Evolutionary conservation across 805 yeast species (phyloP), one percentile per base, ranked within the genome.

Genomic region (Zygosaccharomyces bisporus): DNA sequence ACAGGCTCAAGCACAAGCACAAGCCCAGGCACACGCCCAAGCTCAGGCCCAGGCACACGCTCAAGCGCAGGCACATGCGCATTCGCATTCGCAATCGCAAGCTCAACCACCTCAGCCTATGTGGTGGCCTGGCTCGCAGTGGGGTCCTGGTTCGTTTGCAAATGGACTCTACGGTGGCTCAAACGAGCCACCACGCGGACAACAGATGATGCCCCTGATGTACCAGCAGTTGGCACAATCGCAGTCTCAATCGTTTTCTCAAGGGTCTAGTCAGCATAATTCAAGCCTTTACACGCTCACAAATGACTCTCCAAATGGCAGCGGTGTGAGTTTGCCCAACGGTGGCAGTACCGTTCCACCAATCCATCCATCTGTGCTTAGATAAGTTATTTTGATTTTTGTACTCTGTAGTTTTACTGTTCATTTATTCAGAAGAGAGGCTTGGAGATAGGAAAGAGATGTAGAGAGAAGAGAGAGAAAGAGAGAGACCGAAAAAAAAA

Each of bases 361-460:
- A 23, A 51, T 53, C 17, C 57, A 52, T 40, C 57, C 57, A 17
- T 51, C 57, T 20, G 42, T 53, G 31, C 46, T 50, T 25, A 50
- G 50, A 12, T 50, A 41, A 38, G 30, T 25, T 17, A 18, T n/a
- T 21, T 27, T 16, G 23, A 13, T 40, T 17, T 30, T 14, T 17
- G 14, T 16, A n/a, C 18, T 34, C n/a, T 25, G 27, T 31, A 30
- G 12, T 39, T 32, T 29, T 12, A 12, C 13, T 8, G 13, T 25
- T 25, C 30, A 25, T 6, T 25, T 25, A 5, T 25, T 12, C 13
- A 25, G n/a, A n/a, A n/a, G n/a, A n/a, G n/a, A n/a, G n/a, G n/a
- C n/a, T n/a, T n/a, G n/a, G n/a, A n/a, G n/a, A n/a, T n/a, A n/a
- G n/a, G n/a, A n/a, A n/a, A n/a, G n/a, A n/a, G n/a, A n/a, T n/a